Percentiles rank a stretch among this genome's conserved stretches.
phyloP scores from a whole-genome alignment of 352 stramenopile genomes.

The Phytophthora rubi region DNA sequence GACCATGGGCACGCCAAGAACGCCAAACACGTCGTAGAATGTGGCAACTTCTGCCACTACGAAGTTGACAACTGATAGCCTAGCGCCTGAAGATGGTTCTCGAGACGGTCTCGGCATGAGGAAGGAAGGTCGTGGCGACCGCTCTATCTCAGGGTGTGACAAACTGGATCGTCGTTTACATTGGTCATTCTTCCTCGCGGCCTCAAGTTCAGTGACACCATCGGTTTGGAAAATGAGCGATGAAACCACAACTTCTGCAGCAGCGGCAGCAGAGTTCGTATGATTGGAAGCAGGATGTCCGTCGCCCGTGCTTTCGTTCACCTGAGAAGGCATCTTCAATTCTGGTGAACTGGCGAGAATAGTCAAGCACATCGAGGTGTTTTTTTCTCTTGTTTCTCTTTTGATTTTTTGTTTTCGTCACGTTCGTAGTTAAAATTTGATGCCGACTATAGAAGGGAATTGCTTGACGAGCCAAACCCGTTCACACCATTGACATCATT shows the following conservation, averaged over 20 bases:
- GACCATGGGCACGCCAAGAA: neutral
- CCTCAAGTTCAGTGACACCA: neutral
- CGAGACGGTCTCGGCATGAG: neutral
- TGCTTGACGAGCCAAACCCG: too few species aligned
- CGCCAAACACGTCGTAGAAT: neutral
- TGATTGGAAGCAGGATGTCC: neutral
- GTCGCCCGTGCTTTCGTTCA: neutral
- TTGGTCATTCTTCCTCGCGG: neutral
- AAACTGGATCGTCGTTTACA: neutral
- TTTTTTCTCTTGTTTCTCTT: neutral
- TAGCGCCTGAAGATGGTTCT: neutral
- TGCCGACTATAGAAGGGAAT: too few species aligned
- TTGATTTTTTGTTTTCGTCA: neutral
- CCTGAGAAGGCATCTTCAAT: neutral
- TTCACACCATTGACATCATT: too few species aligned
- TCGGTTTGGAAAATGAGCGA: neutral
- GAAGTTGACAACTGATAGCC: neutral
- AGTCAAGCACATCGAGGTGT: neutral
- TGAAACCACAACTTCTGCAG: neutral
- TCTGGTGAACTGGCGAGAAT: neutral
- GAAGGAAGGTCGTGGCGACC: neutral
- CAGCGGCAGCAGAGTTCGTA: neutral
- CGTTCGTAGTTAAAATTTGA: neutral
- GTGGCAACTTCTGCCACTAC: neutral
- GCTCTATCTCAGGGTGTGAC: neutral